Evolutionary conservation across 2,329 filamentous ascomycete genomes (phyloP).

Genomic region (Botrytis hyacinthi): DNA sequence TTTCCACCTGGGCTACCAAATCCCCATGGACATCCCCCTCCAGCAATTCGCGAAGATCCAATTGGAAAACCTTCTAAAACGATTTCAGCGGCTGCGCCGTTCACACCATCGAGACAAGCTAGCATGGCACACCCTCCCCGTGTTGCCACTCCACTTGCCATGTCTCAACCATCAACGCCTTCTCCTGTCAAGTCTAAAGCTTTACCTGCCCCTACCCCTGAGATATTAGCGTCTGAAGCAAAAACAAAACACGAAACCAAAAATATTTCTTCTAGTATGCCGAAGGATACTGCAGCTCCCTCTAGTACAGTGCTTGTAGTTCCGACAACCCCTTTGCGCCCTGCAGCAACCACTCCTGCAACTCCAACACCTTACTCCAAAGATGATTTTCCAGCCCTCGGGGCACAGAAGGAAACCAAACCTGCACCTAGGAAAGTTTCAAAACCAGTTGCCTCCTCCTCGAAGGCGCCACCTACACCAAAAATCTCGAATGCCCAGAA

Average conservation of each 20-base stretch:
- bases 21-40: slow-evolving; percentile 42
- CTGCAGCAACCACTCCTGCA: neutral
- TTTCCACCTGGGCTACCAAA: slow-evolving; percentile 47
- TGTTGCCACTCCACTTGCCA: slow-evolving; percentile 34
- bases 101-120: slow-evolving; percentile 33
- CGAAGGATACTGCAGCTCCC: slow-evolving; percentile 45
- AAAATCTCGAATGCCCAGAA: slow-evolving; percentile 17
- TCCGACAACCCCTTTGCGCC: slow-evolving; percentile 48
- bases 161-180: slow-evolving; percentile 33
- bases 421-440: slow-evolving; percentile 18
- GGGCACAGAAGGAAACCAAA: slow-evolving; percentile 33
- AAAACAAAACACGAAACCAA: slow-evolving; percentile 47
- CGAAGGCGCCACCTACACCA: slow-evolving; percentile 17
- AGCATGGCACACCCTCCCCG: slow-evolving; percentile 29
- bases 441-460: slow-evolving; percentile 23
- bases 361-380: slow-evolving; percentile 1
- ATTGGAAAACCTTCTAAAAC: slow-evolving; percentile 32
- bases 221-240: slow-evolving; percentile 7
- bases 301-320: slow-evolving; percentile 25
- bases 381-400: slow-evolving; percentile 62
- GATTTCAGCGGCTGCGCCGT: slow-evolving; percentile 34
- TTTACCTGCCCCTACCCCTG: neutral
- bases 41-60: slow-evolving; percentile 31
- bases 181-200: slow-evolving; percentile 20
- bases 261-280: slow-evolving; percentile 47